Base-by-base conservation (phyloP, 768 basidiomycete genomes). In the Mycena alexandri region DNA sequence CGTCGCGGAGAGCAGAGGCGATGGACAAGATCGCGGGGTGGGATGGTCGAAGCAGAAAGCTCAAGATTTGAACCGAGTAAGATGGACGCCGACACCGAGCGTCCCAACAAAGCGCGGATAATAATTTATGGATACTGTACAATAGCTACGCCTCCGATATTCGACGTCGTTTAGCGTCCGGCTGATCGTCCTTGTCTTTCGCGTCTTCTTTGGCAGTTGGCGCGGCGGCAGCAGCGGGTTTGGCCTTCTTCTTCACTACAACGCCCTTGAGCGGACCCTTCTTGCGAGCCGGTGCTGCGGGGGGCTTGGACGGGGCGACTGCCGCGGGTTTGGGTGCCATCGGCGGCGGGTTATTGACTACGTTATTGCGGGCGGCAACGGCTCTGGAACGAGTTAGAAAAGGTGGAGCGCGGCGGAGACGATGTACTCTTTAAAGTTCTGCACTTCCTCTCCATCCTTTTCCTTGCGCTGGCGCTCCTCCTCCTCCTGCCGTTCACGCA, bases 41-140 rank as follows among this genome's bases (percentile, higher is more conserved):
- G 91, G 86, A 87, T 62, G 79, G 25, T 72, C 73, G 17, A 81
- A 79, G 67, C 75, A 75, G 43, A 87, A 85, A 75, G 90, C 90
- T 65, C 86, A 83, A 67, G 92, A 93, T 71, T 72, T 93, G 54
- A 87, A 85, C 70, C 83, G 82, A 36, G 84, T 92, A 22, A 80
- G 93, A 74, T 94, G 93, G 93, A 94, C 93, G 47, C 93, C 93
- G 10, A 93, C 91, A 43, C 92, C 90, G 8, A 79, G 74, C 63
- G 73, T 82, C 51, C 72, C 65, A 19, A 75, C 81, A 38, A 80
- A 88, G 68, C 69, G 76, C 66, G 33, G 61, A 54, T 74, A 58
- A 74, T 56, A 51, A 29, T 3, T 24, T 51, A 43, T 55, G 57
- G 43, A 64, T 63, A 68, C 60, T 50, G 61, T 64, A 69, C 25